Evolutionary conservation across 257 asterid species (phyloP).

Genomic region (Jasminum sambac): DNA sequence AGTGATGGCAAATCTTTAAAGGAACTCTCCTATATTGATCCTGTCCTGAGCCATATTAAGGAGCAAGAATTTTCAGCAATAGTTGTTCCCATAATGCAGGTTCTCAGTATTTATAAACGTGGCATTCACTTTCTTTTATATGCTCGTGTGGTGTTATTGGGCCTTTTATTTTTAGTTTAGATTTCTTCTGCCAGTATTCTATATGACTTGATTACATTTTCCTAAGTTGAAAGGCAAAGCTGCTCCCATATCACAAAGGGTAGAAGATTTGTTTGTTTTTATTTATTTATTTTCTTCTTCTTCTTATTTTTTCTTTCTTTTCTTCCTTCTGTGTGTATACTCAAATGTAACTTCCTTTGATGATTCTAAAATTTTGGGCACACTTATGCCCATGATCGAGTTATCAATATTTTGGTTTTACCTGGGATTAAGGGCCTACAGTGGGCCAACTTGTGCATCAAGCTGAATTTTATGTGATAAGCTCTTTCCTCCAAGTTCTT

Average conservation of each 20-base stretch:
- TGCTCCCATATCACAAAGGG: too few species aligned
- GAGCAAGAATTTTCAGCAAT: slow-evolving; percentile 10
- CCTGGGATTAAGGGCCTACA: background rate
- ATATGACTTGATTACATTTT: background rate
- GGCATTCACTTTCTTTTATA: slow-evolving; percentile 4
- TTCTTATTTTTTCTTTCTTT: too few species aligned
- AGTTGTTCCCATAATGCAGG: background rate
- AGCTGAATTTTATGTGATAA: background rate
- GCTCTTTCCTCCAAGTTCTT: background rate
- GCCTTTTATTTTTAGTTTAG: background rate
- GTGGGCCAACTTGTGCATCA: background rate
- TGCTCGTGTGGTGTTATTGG: background rate
- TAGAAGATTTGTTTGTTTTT: too few species aligned
- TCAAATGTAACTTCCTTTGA: too few species aligned
- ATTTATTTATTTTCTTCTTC: too few species aligned
- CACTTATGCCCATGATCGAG: too few species aligned
- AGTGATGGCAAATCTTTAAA: background rate
- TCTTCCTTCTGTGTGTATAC: too few species aligned
- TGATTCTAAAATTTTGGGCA: too few species aligned
- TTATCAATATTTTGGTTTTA: background rate
- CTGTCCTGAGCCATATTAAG: background rate
- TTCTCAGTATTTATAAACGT: background rate
- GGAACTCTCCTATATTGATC: background rate
- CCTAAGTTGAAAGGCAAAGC: background rate
- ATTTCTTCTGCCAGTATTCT: background rate